Evolutionary conservation across 495 filamentous ascomycete genomes (phyloP).

Genomic region (Podospora anserina): DNA sequence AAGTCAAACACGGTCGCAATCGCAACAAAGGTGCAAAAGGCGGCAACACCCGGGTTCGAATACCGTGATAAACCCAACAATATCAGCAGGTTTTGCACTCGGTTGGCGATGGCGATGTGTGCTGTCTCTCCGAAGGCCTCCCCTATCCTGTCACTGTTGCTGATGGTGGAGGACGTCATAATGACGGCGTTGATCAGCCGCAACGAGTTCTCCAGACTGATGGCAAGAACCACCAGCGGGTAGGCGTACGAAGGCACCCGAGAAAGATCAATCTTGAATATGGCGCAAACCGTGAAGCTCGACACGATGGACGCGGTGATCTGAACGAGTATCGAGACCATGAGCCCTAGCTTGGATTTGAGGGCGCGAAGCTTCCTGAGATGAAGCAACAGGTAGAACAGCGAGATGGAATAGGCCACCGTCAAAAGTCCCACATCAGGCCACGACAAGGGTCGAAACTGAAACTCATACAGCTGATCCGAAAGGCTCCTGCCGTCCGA

Average conservation of each 20-base stretch:
- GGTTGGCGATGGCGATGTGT: constrained; percentile 58
- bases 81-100: constrained; percentile 58
- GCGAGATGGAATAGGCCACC: constrained; percentile 56
- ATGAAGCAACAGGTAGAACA: constrained; percentile 55
- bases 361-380: constrained; percentile 61
- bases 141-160: constrained; percentile 57
- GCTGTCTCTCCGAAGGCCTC: constrained; percentile 67
- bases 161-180: constrained; percentile 58
- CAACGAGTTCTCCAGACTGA: constrained; percentile 71
- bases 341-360: constrained; percentile 64
- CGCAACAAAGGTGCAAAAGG: constrained; percentile 67
- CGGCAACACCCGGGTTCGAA: constrained; percentile 54
- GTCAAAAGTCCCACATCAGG: constrained; percentile 57
- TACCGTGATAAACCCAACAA: constrained; percentile 53
- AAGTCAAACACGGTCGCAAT: constrained; percentile 68
- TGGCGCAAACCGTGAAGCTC: constrained; percentile 61
- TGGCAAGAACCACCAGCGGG: constrained; percentile 65
- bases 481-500: constrained; percentile 46
- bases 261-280: constrained; percentile 59
- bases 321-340: constrained; percentile 62
- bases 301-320: constrained; percentile 64
- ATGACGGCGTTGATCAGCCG: constrained; percentile 69
- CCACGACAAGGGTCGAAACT: constrained; percentile 62
- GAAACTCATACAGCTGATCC: constrained; percentile 67
- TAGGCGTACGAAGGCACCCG: constrained; percentile 60